Percentiles rank a stretch among this genome's conserved stretches.
phyloP scores from a whole-genome alignment of 1,139 yeast species.

The Candida tetrigidarum region DNA sequence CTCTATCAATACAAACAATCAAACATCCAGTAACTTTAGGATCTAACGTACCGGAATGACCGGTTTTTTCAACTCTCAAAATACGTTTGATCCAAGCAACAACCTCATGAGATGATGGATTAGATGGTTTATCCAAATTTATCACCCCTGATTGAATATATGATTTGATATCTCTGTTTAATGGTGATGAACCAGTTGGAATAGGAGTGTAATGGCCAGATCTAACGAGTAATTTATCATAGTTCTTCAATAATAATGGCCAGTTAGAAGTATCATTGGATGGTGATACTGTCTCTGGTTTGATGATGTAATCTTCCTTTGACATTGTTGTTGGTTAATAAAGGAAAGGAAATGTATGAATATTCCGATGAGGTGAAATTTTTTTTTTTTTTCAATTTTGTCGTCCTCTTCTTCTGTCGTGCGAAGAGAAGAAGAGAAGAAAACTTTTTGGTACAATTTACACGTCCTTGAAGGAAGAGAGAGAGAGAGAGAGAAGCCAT shows the following conservation, averaged over 20 bases:
- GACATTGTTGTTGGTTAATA: conserved; percentile 38
- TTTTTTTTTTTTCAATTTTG: conserved; percentile 1
- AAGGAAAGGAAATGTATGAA: background rate
- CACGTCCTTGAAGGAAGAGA: too few relatives aligned
- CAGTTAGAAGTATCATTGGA: conserved; percentile 89
- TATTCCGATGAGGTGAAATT: conserved; percentile 5
- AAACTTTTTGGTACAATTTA: background rate
- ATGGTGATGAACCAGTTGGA: conserved; percentile 93
- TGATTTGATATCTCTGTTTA: conserved; percentile 89
- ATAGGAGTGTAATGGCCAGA: conserved; percentile 97
- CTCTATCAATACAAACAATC: conserved; percentile 97
- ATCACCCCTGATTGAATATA: conserved; percentile 95
- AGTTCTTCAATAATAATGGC: conserved; percentile 94
- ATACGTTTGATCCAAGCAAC: conserved; percentile 99
- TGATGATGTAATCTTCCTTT: conserved; percentile 74
- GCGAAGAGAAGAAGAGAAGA: conserved; percentile 5
- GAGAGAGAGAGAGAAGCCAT: too few relatives aligned
- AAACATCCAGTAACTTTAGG: conserved; percentile 98
- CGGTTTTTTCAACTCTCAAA: conserved; percentile 93
- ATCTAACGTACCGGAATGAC: conserved; percentile 98
- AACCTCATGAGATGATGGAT: conserved; percentile 98
- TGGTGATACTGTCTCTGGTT: conserved; percentile 85
- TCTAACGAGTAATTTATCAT: conserved; percentile 91
- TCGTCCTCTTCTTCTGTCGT: conserved; percentile 1
- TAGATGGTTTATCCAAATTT: conserved; percentile 96